Evolutionary conservation across 2,329 filamentous ascomycete species (phyloP).

Genomic region (Penicillium paneum): DNA sequence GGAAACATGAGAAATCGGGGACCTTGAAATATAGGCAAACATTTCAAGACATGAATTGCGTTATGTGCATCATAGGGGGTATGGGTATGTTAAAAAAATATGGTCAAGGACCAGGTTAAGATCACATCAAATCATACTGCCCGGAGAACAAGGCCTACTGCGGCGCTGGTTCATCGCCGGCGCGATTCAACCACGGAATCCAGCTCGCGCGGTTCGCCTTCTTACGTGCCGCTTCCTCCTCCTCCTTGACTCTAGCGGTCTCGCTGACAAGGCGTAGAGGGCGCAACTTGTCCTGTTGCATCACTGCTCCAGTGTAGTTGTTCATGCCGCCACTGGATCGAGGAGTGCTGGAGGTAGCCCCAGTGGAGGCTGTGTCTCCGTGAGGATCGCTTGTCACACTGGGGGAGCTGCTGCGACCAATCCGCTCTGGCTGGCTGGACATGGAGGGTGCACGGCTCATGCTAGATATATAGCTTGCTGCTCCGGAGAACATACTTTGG

Average conservation of each 20-base stretch:
- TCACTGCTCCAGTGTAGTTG: conserved; percentile 64
- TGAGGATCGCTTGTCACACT: conserved; percentile 50
- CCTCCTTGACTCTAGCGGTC: conserved; percentile 40
- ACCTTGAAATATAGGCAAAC: conserved; percentile 8
- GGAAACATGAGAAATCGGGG: conserved; percentile 12
- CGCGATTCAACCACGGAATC: conserved; percentile 47
- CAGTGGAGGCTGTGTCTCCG: conserved; percentile 45
- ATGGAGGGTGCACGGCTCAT: conserved; percentile 54
- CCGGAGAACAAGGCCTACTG: conserved; percentile 4
- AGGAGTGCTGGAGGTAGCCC: conserved; percentile 52
- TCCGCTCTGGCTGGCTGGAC: conserved; percentile 46
- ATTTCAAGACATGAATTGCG: conserved; percentile 20
- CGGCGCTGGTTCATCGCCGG: conserved; percentile 26
- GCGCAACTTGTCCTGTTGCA: conserved; percentile 69
- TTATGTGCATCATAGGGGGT: conserved; percentile 25
- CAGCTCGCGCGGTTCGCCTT: conserved; percentile 48
- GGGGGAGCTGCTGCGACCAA: conserved; percentile 66
- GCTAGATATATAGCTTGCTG: conserved; percentile 51
- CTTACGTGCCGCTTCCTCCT: conserved; percentile 44
- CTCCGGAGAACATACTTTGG: conserved; percentile 39
- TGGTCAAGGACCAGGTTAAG: conserved; percentile 17
- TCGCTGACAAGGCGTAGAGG: conserved; percentile 73
- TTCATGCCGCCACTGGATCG: conserved; percentile 65
- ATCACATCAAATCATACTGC: conserved; percentile 23
- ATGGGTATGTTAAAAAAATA: conserved; percentile 22